phyloP scores from a whole-genome alignment of 139 green algal genomes.

The Astrephomene gubernaculifera region DNA sequence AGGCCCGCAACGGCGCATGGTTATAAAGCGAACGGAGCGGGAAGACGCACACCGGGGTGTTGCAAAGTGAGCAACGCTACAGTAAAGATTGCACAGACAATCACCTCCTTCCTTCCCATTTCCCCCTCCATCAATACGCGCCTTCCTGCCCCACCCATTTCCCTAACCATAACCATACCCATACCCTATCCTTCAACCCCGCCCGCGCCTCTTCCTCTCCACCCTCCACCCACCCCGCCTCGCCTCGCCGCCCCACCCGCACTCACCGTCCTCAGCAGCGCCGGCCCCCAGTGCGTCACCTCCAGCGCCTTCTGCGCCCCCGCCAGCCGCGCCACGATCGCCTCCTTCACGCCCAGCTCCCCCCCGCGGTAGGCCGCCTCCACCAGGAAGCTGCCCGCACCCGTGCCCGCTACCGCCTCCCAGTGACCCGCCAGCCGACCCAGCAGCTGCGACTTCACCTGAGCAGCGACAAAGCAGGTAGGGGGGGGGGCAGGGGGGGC shows the following conservation, averaged over 20 bases:
- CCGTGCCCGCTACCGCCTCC: constrained; percentile 25
- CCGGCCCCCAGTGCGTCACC: constrained; percentile 44
- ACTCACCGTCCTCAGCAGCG: constrained; percentile 36
- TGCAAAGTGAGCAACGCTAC: no score
- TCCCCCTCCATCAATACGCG: no score
- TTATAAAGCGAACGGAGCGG: constrained; percentile 17
- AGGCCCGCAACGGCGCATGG: constrained; percentile 33
- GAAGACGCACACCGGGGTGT: constrained; percentile 26
- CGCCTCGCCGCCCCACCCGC: background rate
- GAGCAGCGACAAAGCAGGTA: no score
- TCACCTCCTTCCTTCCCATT: no score
- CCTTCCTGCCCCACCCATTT: no score
- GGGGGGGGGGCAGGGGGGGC: no score
- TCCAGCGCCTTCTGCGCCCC: background rate
- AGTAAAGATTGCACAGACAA: no score
- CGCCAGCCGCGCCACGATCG: constrained; percentile 30
- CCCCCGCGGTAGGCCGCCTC: constrained; percentile 18
- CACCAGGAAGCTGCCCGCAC: constrained; percentile 36
- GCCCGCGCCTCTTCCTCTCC: no score
- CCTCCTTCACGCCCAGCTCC: constrained; percentile 36
- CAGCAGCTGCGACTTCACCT: constrained; percentile 63
- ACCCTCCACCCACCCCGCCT: no score
- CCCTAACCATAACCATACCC: no score
- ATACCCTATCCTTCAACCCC: no score
- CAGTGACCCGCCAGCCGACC: constrained; percentile 48